Evolutionary conservation across 1,284 basidiomycete species (phyloP).

Genomic region (Ceratobasidium sp.): DNA sequence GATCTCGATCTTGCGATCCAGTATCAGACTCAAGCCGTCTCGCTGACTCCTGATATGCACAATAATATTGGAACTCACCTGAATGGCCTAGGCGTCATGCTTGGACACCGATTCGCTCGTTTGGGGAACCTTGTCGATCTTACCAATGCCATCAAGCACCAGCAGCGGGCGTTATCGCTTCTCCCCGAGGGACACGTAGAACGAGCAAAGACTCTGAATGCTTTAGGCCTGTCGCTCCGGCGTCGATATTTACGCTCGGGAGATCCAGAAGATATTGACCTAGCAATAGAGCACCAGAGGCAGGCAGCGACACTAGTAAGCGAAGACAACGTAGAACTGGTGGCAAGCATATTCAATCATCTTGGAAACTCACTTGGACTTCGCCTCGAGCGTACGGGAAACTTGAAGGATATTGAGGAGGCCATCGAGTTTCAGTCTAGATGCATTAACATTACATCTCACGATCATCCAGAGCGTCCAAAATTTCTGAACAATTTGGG

Average conservation of each 20-base stretch:
- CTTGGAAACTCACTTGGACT: neutral
- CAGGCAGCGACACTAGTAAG: neutral
- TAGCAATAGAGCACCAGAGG: neutral
- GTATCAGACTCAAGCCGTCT: neutral
- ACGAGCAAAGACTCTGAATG: no score
- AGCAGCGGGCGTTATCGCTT: neutral
- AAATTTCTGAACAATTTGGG: neutral
- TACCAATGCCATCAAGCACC: neutral
- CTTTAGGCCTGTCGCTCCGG: neutral
- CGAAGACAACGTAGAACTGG: neutral
- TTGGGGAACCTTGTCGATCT: neutral
- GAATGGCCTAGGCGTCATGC: neutral
- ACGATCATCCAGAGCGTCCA: neutral
- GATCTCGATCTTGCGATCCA: neutral
- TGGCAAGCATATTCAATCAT: no score
- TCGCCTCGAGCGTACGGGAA: neutral
- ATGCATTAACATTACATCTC: neutral
- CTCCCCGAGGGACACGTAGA: neutral
- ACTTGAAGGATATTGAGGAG: neutral
- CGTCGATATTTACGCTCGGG: neutral
- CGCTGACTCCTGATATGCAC: neutral
- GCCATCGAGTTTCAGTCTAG: neutral
- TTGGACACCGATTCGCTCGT: neutral
- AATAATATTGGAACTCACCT: neutral
- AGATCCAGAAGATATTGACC: neutral